phyloP scores from a whole-genome alignment of 2,329 filamentous ascomycete genomes.

The Cercospora zeae-maydis region DNA sequence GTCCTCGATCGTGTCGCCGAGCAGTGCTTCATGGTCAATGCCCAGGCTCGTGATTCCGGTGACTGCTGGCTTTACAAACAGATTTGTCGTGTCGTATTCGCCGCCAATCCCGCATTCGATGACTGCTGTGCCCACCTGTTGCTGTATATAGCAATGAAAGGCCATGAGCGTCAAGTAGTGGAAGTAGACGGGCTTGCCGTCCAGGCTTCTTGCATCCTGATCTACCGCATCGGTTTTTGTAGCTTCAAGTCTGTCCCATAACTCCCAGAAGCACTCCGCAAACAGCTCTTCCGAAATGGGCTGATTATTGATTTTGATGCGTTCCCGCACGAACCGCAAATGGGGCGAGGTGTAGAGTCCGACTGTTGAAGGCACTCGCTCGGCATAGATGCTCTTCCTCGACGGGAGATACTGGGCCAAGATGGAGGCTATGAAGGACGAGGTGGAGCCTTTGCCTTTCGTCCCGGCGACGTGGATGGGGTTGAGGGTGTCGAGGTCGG shows the following conservation, averaged over 20 bases:
- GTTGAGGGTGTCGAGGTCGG: slow-evolving; percentile 58
- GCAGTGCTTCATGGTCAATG: slow-evolving; percentile 77
- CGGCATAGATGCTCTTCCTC: slow-evolving; percentile 34
- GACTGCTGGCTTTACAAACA: slow-evolving; percentile 67
- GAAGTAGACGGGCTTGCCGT: slow-evolving; percentile 84
- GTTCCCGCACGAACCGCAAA: slow-evolving; percentile 75
- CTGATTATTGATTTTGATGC: slow-evolving; percentile 73
- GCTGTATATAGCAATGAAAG: slow-evolving; percentile 73
- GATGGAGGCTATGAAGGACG: slow-evolving; percentile 77
- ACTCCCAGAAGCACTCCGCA: slow-evolving; percentile 73
- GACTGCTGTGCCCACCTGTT: slow-evolving; percentile 73
- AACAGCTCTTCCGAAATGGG: slow-evolving; percentile 68
- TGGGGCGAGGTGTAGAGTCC: slow-evolving; percentile 86
- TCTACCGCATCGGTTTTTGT: slow-evolving; percentile 51
- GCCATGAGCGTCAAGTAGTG: slow-evolving; percentile 86
- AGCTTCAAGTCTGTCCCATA: slow-evolving; percentile 68
- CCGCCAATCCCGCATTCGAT: slow-evolving; percentile 94
- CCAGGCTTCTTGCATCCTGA: slow-evolving; percentile 47
- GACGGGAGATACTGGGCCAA: slow-evolving; percentile 59
- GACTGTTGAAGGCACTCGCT: slow-evolving; percentile 41
- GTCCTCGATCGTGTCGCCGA: slow-evolving; percentile 72
- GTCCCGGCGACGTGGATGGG: slow-evolving; percentile 85
- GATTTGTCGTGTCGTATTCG: slow-evolving; percentile 88
- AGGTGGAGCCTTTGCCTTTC: slow-evolving; percentile 90
- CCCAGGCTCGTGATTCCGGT: slow-evolving; percentile 76